Evolutionary conservation across 208 protist genomes (phyloP).

Genomic region (Leishmania turanica): DNA sequence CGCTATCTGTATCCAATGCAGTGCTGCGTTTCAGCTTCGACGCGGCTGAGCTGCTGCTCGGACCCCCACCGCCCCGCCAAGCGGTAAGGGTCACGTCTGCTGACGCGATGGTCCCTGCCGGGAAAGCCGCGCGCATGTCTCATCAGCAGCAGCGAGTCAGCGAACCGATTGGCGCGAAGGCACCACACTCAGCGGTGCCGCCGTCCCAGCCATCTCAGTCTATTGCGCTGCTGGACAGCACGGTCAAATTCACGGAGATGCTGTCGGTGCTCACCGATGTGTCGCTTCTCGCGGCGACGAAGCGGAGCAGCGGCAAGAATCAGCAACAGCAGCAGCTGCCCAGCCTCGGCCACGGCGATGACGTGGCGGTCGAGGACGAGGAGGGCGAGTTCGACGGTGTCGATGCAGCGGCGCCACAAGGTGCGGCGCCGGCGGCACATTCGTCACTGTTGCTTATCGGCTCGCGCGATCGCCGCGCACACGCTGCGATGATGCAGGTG

Average conservation of each 20-base stretch:
- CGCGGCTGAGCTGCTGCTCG: constrained; percentile 16
- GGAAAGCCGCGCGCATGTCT: background rate
- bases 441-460: constrained; percentile 12
- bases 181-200: background rate
- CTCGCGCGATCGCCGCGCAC: constrained; percentile 23
- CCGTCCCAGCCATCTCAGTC: background rate
- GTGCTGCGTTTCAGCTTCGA: constrained; percentile 40
- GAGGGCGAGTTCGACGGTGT: constrained; percentile 4
- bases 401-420: background rate
- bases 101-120: background rate
- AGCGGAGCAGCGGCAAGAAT: background rate
- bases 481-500: constrained; percentile 21
- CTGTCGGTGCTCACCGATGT: constrained; percentile 34
- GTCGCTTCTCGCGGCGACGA: constrained; percentile 12
- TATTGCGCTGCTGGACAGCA: constrained; percentile 20
- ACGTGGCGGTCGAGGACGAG: background rate
- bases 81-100: background rate
- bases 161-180: background rate
- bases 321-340: background rate
- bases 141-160: background rate
- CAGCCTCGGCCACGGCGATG: constrained; percentile 3
- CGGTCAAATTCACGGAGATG: constrained; percentile 28
- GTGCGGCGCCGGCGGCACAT: background rate
- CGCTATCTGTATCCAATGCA: constrained; percentile 19
- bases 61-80: constrained; percentile 9